These are phyloP conservation scores for Penicillium sp. DNA, from an alignment of 2,329 filamentous ascomycete species.

Conservation along the genomic window DNA sequence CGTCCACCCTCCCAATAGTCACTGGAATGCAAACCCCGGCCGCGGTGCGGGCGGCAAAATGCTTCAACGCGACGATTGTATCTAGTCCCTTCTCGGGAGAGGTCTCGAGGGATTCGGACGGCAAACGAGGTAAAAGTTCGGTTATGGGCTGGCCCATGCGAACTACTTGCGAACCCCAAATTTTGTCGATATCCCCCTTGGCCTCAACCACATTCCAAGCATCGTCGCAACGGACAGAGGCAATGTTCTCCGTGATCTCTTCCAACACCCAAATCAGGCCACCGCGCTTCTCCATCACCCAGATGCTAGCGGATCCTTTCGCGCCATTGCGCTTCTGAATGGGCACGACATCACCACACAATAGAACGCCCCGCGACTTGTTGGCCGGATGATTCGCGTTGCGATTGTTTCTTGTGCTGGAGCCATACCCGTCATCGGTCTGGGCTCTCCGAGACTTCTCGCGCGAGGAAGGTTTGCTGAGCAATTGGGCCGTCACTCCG, in stretches of 20 bases:
- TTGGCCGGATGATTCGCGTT: constrained; percentile 68
- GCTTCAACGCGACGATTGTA: constrained; percentile 70
- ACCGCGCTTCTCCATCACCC: constrained; percentile 96
- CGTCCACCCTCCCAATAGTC: constrained; percentile 73
- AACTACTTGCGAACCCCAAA: constrained; percentile 77
- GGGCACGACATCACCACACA: constrained; percentile 97
- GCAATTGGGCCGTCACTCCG: constrained; percentile 82
- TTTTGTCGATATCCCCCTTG: constrained; percentile 75
- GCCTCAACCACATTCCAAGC: constrained; percentile 72
- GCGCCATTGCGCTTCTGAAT: constrained; percentile 94
- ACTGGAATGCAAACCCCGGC: constrained; percentile 81
- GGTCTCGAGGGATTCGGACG: constrained; percentile 70
- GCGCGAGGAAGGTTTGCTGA: constrained; percentile 77
- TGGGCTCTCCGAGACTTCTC: constrained; percentile 54
- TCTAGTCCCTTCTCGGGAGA: constrained; percentile 75
- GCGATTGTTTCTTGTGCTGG: constrained; percentile 55
- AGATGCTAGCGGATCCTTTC: constrained; percentile 89
- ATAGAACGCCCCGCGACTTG: constrained; percentile 82
- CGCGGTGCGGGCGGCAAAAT: constrained; percentile 82
- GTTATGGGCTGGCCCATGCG: constrained; percentile 73
- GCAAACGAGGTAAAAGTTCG: constrained; percentile 78
- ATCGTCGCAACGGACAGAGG: constrained; percentile 74
- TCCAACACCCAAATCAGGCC: constrained; percentile 97
- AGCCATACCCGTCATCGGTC: constrained; percentile 62
- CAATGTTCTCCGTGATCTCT: constrained; percentile 94